Conservation (phyloP, 495 filamentous ascomycete genomes). For the Trichoderma reesei region DNA sequence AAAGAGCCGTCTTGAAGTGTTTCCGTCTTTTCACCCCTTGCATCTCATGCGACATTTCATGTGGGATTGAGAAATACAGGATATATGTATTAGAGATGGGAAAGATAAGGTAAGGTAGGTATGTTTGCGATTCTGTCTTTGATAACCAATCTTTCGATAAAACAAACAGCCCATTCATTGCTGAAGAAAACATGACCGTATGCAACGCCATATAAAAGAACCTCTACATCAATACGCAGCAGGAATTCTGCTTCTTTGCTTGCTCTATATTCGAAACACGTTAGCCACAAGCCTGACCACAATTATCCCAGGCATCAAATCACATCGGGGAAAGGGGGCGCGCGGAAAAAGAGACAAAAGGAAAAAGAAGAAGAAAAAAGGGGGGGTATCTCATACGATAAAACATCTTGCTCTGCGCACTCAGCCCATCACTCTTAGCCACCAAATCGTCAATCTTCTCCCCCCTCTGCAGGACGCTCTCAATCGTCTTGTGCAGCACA, state of each 20-base stretch:
- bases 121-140: constrained; percentile 4
- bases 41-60: no score
- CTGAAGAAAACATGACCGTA: constrained; percentile 3
- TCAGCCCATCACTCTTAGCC: constrained; percentile 77
- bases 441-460: constrained; percentile 90
- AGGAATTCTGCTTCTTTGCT: constrained; percentile 96
- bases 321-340: background rate
- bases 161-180: background rate
- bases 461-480: constrained; percentile 74
- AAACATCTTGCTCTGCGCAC: constrained; percentile 91
- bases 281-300: constrained; percentile 20
- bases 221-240: constrained; percentile 70
- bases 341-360: background rate
- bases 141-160: constrained; percentile 4
- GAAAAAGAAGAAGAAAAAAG: background rate
- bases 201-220: constrained; percentile 4
- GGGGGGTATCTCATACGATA: constrained; percentile 50
- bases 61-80: no score
- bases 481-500: constrained; percentile 92
- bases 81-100: background rate
- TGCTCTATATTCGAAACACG: constrained; percentile 25
- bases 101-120: no score
- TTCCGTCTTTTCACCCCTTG: no score
- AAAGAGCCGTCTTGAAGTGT: no score
- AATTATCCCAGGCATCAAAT: no score